Evolutionary conservation across 2,329 filamentous ascomycete species (phyloP).

Genomic region (Neofusicoccum kwambonambiense): DNA sequence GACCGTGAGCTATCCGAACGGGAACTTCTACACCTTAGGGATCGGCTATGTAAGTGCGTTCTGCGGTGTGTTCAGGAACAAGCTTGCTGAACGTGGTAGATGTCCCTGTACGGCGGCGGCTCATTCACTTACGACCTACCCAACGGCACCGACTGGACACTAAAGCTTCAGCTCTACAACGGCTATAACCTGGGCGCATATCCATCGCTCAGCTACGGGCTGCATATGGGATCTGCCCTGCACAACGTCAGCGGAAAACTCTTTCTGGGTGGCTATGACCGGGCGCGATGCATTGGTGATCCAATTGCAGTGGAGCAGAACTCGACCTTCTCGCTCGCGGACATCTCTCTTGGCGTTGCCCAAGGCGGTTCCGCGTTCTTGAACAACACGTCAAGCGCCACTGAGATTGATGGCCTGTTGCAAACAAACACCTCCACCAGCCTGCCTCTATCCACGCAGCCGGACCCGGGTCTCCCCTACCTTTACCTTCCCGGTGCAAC

Average conservation of each 20-base stretch:
- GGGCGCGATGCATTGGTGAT: slow-evolving; percentile 28
- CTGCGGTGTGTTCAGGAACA: too few species aligned
- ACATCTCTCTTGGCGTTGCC: slow-evolving; percentile 41
- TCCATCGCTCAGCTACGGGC: slow-evolving; percentile 29
- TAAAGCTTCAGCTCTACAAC: background rate
- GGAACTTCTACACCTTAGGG: background rate
- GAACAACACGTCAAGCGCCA: background rate
- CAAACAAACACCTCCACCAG: background rate
- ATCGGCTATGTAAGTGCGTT: background rate
- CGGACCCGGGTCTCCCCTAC: slow-evolving; percentile 29
- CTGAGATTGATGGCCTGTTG: background rate
- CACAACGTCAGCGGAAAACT: slow-evolving; percentile 30
- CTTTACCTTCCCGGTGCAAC: slow-evolving; percentile 29
- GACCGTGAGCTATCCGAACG: background rate
- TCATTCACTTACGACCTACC: background rate
- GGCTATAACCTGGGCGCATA: slow-evolving; percentile 17
- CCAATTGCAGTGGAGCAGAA: slow-evolving; percentile 24
- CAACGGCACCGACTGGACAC: background rate
- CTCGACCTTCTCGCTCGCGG: slow-evolving; percentile 30
- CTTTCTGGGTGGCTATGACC: slow-evolving; percentile 38
- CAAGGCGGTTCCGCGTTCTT: slow-evolving; percentile 23
- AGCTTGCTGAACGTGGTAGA: background rate
- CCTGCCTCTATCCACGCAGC: slow-evolving; percentile 12
- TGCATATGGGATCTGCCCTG: slow-evolving; percentile 36
- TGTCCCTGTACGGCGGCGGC: background rate